Base-by-base conservation (phyloP, 345 rosid species). In the Citrus unshiu region DNA sequence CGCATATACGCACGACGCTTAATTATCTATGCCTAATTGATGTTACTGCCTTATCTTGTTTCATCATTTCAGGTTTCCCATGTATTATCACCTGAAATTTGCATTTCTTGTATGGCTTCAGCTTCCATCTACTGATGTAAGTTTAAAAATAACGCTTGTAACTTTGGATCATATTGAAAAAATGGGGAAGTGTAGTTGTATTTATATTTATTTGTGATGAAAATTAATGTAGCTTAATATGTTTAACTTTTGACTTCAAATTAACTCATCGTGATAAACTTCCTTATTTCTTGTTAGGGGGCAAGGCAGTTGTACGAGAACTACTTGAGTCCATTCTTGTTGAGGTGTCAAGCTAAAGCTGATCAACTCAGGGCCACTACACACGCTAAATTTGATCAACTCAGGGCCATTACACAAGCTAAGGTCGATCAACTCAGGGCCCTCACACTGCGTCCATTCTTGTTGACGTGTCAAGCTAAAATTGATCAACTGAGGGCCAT, bases 71-170 rank as follows among this genome's bases (percentile, higher is more conserved):
- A 30, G 32, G 32, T 22, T 86, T 82, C 91, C 97, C 0, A 76
- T 89, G 62, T 91, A 93, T 79, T 90, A 91, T 84, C 93, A 88
- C 79, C 77, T 81, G 79, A 93, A 93, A 80, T 90, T 91, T 82
- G 94, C 93, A 10, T 91, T 91, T 82, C 93, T 91, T 43, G 86
- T 91, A 39, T 93, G 91, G 93, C 91, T 90, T 80, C 90, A 90
- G 80, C 89, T 86, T 66, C 93, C 91, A 35, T 72, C 84, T 49
- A 22, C 60, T 51, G 81, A 82, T 7, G 91, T 89, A 80, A 83
- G 78, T 75, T 74, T 35, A 49, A 25, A 64, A 54, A 46, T 70
- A 25, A 29, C 5, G 56, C 19, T 30, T 81, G 8, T 49, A 49
- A 25, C 0, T 18, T 19, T 18, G 39, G 22, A 51, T 29, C 13